phyloP scores from a whole-genome alignment of 257 asterid species.

The Nicotiana paniculata region DNA sequence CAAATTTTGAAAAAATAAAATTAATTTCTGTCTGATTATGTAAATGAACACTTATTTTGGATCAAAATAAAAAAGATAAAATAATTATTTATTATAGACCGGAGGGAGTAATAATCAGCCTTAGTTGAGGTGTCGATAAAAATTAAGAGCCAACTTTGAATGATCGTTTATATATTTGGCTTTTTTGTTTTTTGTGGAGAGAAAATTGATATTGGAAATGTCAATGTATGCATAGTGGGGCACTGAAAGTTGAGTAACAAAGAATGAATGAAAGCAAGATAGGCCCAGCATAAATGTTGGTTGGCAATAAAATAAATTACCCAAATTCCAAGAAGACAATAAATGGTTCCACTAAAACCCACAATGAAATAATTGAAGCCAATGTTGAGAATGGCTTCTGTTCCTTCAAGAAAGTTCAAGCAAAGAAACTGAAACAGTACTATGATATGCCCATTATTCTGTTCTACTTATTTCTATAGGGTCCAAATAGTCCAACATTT shows the following conservation, averaged over 20 bases:
- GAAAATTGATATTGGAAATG: not conserved
- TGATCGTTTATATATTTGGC: too few species aligned
- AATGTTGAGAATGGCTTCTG: not conserved
- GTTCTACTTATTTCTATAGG: not conserved
- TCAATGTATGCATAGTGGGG: not conserved
- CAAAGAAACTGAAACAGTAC: not conserved
- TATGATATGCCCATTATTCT: not conserved
- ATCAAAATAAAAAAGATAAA: too few species aligned
- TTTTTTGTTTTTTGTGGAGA: too few species aligned
- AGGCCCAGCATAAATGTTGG: slow-evolving; percentile 5
- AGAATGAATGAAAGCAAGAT: not conserved
- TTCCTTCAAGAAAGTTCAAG: not conserved
- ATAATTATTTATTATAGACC: too few species aligned
- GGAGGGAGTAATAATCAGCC: too few species aligned
- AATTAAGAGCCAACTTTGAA: too few species aligned
- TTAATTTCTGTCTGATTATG: too few species aligned
- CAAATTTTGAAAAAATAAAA: too few species aligned
- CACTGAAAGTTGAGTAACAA: not conserved
- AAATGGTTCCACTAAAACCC: not conserved
- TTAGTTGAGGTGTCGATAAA: too few species aligned
- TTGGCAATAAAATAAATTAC: not conserved
- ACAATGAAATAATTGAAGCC: not conserved
- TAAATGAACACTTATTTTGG: too few species aligned
- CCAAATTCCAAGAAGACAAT: slow-evolving; percentile 1
- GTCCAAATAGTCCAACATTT: slow-evolving; percentile 19